These are phyloP conservation scores for Astragalus membranaceus DNA, from an alignment of 306 rosid species.

Conservation along the genomic window DNA sequence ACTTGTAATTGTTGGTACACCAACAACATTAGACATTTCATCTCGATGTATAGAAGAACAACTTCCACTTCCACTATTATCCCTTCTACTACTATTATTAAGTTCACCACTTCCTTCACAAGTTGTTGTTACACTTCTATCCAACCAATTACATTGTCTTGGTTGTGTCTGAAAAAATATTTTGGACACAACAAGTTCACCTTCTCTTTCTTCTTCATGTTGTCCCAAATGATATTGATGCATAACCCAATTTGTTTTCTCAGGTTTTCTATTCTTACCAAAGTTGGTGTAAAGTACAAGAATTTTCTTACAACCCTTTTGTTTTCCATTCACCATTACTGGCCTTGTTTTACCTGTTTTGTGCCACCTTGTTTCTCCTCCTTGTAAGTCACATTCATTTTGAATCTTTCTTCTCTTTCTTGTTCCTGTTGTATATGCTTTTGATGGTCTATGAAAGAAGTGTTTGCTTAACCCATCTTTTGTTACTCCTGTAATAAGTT, in stretches of 20 bases:
- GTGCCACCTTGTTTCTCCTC: slow-evolving; percentile 97
- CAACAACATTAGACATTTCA: slow-evolving; percentile 42
- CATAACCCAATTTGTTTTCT: slow-evolving; percentile 99
- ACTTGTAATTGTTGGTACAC: slow-evolving; percentile 33
- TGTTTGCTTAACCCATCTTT: slow-evolving; percentile 93
- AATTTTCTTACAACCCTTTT: slow-evolving; percentile 94
- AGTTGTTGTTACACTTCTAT: slow-evolving; percentile 32
- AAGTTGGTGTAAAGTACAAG: slow-evolving; percentile 88
- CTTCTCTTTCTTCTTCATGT: slow-evolving; percentile 89
- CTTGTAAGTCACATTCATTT: slow-evolving; percentile 43
- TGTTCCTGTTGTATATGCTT: slow-evolving; percentile 98
- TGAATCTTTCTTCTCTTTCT: slow-evolving; percentile 91
- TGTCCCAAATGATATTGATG: slow-evolving; percentile 93
- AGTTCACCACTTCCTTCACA: slow-evolving; percentile 42
- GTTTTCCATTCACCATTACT: slow-evolving; percentile 79
- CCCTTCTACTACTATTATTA: not conserved
- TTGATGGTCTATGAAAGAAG: slow-evolving; percentile 94
- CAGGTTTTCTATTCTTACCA: slow-evolving; percentile 88
- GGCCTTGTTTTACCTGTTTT: slow-evolving; percentile 95
- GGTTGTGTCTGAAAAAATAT: slow-evolving; percentile 96
- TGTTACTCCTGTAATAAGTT: slow-evolving; percentile 52
- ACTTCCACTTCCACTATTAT: slow-evolving; percentile 53
- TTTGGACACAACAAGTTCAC: slow-evolving; percentile 89
- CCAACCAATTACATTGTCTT: slow-evolving; percentile 88
- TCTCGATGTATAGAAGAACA: slow-evolving; percentile 55